phyloP scores from a whole-genome alignment of 495 filamentous ascomycete species.

The Talaromyces nanjingensis region DNA sequence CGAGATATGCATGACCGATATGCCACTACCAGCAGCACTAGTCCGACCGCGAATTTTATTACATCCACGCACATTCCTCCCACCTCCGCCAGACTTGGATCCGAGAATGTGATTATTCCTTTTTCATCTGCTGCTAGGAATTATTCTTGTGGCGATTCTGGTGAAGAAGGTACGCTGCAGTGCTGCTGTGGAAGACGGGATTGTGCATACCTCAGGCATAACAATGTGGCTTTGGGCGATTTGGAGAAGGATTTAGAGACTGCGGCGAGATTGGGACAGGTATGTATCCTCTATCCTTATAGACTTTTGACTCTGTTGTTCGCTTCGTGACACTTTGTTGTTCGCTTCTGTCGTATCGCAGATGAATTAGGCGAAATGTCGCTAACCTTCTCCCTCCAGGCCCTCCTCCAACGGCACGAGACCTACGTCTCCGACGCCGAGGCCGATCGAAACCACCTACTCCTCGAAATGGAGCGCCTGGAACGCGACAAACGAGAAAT shows the following conservation, averaged over 20 bases:
- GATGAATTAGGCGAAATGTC: slow-evolving; percentile 16
- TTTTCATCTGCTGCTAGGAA: neutral
- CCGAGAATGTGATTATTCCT: slow-evolving; percentile 2
- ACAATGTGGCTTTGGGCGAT: slow-evolving; percentile 66
- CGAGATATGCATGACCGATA: neutral
- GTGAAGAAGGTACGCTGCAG: slow-evolving; percentile 15
- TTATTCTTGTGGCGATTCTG: neutral
- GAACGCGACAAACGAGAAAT: slow-evolving; percentile 71
- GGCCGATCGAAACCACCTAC: slow-evolving; percentile 65
- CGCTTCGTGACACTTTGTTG: slow-evolving; percentile 7
- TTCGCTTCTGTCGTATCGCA: neutral
- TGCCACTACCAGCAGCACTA: neutral
- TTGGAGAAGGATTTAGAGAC: slow-evolving; percentile 81
- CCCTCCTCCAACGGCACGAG: slow-evolving; percentile 85
- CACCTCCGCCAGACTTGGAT: neutral
- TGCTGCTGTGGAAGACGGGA: slow-evolving; percentile 84
- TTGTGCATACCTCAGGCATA: slow-evolving; percentile 74
- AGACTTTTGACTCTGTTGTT: slow-evolving; percentile 11
- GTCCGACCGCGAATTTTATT: neutral
- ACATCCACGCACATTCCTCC: neutral
- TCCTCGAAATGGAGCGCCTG: slow-evolving; percentile 61
- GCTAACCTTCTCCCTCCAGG: slow-evolving; percentile 75
- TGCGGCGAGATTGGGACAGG: slow-evolving; percentile 84
- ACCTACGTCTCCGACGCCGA: slow-evolving; percentile 86
- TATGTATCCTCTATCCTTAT: slow-evolving; percentile 26